A percentile compares a stretch with the other conserved stretches of the same genome.
Conservation (phyloP, 1,284 basidiomycete species). For the Salmacisia buchloeana region DNA sequence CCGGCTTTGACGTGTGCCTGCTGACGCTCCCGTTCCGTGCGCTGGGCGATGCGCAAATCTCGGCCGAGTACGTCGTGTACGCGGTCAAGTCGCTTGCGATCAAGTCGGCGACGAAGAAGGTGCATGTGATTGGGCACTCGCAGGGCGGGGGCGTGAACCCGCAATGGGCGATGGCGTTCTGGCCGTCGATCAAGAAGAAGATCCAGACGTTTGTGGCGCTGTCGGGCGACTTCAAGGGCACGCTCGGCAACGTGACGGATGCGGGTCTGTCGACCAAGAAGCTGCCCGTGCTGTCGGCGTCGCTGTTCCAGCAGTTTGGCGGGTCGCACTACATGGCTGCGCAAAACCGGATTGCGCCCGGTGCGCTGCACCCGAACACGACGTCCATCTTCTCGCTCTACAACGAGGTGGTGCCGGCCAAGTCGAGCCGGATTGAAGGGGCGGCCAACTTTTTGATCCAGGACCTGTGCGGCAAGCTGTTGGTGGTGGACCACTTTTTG, state of each 20-base stretch:
- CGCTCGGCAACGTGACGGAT: constrained; percentile 15
- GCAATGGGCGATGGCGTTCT: constrained; percentile 43
- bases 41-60: constrained; percentile 40
- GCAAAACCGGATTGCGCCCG: background rate
- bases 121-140: constrained; percentile 46
- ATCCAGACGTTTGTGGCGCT: constrained; percentile 37
- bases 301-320: background rate
- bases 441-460: background rate
- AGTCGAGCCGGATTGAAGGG: background rate
- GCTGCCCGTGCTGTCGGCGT: background rate
- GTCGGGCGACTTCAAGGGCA: constrained; percentile 46
- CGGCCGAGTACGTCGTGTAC: constrained; percentile 48
- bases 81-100: constrained; percentile 35
- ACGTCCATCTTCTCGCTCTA: constrained; percentile 12
- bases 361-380: constrained; percentile 35
- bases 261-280: constrained; percentile 20
- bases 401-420: constrained; percentile 45
- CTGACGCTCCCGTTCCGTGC: constrained; percentile 39
- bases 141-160: constrained; percentile 41
- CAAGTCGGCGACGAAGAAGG: constrained; percentile 34
- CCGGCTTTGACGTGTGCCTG: constrained; percentile 48
- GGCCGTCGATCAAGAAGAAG: background rate
- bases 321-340: constrained; percentile 1
- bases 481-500: background rate
- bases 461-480: background rate